Conservation (phyloP, 2,329 filamentous ascomycete genomes). For the Arthrinium phaeospermum region DNA sequence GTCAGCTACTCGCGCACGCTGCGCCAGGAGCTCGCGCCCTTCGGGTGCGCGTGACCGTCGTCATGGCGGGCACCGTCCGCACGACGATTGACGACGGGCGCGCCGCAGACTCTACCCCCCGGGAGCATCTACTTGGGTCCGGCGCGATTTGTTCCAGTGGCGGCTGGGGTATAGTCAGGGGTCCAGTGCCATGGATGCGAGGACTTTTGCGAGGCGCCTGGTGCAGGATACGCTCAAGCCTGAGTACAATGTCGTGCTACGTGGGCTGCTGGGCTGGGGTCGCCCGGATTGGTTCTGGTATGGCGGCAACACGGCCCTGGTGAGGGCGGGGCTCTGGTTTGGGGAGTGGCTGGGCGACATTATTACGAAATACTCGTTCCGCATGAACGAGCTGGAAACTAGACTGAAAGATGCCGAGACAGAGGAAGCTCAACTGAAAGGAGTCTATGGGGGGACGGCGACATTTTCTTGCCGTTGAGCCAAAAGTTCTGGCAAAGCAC, state of each 20-base stretch:
- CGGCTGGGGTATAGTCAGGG: slow-evolving; percentile 51
- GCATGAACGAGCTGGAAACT: slow-evolving; percentile 32
- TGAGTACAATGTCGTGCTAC: slow-evolving; percentile 36
- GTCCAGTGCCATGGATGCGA: slow-evolving; percentile 44
- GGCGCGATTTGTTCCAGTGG: slow-evolving; percentile 49
- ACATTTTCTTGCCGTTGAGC: too few relatives aligned
- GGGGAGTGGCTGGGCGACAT: slow-evolving; percentile 42
- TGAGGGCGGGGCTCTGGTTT: slow-evolving; percentile 32
- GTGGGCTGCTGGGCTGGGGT: slow-evolving; percentile 36
- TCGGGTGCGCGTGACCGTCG: slow-evolving; percentile 59
- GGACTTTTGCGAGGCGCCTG: slow-evolving; percentile 46
- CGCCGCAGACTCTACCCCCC: slow-evolving; percentile 44
- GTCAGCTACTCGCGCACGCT: slow-evolving; percentile 55
- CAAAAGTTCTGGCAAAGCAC: too few relatives aligned
- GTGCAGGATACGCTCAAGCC: slow-evolving; percentile 44
- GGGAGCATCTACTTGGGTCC: slow-evolving; percentile 50
- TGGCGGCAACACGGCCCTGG: slow-evolving; percentile 35
- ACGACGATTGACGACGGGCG: slow-evolving; percentile 48
- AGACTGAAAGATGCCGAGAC: slow-evolving; percentile 28
- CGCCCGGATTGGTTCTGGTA: slow-evolving; percentile 44
- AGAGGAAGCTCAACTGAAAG: slow-evolving; percentile 20
- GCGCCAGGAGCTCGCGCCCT: slow-evolving; percentile 55
- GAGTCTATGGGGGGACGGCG: not conserved
- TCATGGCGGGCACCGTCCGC: slow-evolving; percentile 55
- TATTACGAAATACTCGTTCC: slow-evolving; percentile 35